A percentile compares a stretch with the other conserved stretches of the same genome.
Evolutionary conservation across 2,329 filamentous ascomycete genomes (phyloP).

Genomic region (Blastomyces percursus): DNA sequence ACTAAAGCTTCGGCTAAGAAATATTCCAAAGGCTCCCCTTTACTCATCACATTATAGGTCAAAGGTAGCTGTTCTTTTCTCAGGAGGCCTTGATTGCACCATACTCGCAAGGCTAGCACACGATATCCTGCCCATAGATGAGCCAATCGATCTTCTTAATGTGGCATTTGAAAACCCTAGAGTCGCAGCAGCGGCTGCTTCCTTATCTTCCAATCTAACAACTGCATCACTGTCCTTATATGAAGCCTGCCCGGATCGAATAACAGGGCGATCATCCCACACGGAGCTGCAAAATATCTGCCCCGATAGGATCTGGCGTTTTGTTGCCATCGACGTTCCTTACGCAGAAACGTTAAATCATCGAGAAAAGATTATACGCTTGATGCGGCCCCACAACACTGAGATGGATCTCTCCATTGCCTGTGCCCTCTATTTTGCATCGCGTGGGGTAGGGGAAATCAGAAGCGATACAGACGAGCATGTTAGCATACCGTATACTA

Average conservation of each 20-base stretch:
- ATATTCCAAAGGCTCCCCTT: slow-evolving; percentile 50
- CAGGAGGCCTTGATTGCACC: slow-evolving; percentile 87
- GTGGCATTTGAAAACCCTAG: slow-evolving; percentile 94
- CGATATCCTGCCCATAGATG: slow-evolving; percentile 56
- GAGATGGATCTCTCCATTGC: slow-evolving; percentile 98
- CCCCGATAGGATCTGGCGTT: slow-evolving; percentile 64
- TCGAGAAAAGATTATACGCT: slow-evolving; percentile 54
- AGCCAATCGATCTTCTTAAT: slow-evolving; percentile 79
- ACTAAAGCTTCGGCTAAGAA: slow-evolving; percentile 51
- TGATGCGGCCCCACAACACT: slow-evolving; percentile 90
- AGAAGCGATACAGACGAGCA: slow-evolving; percentile 20
- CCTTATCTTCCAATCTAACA: slow-evolving; percentile 30
- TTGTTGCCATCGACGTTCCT: slow-evolving; percentile 68
- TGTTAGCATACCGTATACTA: slow-evolving; percentile 43
- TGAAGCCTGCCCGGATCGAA: slow-evolving; percentile 78
- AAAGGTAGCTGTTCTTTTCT: slow-evolving; percentile 72
- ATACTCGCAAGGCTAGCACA: slow-evolving; percentile 71
- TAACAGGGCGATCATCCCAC: slow-evolving; percentile 72
- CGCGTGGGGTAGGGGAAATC: slow-evolving; percentile 55
- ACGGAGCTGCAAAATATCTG: slow-evolving; percentile 62
- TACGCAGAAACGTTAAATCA: slow-evolving; percentile 63
- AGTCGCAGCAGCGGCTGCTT: slow-evolving; percentile 41
- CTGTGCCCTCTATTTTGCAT: slow-evolving; percentile 87
- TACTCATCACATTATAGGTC: slow-evolving; percentile 20
- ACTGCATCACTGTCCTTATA: slow-evolving; percentile 39